phyloP scores from a whole-genome alignment of 768 basidiomycete genomes.

The Boletus fagicola region DNA sequence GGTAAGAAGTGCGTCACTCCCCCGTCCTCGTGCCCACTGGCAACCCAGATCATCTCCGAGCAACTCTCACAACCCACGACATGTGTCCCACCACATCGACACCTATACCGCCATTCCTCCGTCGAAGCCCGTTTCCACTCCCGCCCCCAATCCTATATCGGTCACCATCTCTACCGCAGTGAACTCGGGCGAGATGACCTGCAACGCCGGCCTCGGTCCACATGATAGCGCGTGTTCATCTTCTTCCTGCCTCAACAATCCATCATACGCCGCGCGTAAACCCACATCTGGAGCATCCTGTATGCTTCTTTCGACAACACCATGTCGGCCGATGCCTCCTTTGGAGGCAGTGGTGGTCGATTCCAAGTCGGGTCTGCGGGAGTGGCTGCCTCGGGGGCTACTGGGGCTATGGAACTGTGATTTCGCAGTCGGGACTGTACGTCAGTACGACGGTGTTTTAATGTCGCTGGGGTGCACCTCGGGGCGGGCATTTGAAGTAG shows the following conservation, averaged over 20 bases:
- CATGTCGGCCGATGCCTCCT: slow-evolving; percentile 39
- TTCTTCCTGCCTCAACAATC: slow-evolving; percentile 9
- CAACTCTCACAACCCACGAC: slow-evolving; percentile 71
- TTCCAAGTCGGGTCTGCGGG: slow-evolving; percentile 5
- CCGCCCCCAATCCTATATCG: slow-evolving; percentile 7
- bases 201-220: slow-evolving; percentile 68
- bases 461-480: slow-evolving; percentile 56
- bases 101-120: slow-evolving; percentile 52
- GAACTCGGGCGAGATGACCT: slow-evolving; percentile 76
- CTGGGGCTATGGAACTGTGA: slow-evolving; percentile 16
- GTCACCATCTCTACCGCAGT: not conserved
- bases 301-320: slow-evolving; percentile 68
- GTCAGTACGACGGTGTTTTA: slow-evolving; percentile 69
- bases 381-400: slow-evolving; percentile 16
- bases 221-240: slow-evolving; percentile 4
- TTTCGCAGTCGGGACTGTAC: slow-evolving; percentile 32
- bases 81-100: slow-evolving; percentile 79
- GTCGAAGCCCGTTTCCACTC: slow-evolving; percentile 34
- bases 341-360: not conserved
- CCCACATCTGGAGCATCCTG: slow-evolving; percentile 48
- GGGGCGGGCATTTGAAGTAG: slow-evolving; percentile 54
- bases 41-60: slow-evolving; percentile 81
- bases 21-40: slow-evolving; percentile 31
- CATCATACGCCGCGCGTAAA: slow-evolving; percentile 54
- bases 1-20: not conserved